A percentile compares a stretch with the other conserved stretches of the same genome.
These are phyloP conservation scores for Schoenoplectus tabernaemontani DNA, from an alignment of 202 grass and related monocot genomes.

Conservation along the genomic window DNA sequence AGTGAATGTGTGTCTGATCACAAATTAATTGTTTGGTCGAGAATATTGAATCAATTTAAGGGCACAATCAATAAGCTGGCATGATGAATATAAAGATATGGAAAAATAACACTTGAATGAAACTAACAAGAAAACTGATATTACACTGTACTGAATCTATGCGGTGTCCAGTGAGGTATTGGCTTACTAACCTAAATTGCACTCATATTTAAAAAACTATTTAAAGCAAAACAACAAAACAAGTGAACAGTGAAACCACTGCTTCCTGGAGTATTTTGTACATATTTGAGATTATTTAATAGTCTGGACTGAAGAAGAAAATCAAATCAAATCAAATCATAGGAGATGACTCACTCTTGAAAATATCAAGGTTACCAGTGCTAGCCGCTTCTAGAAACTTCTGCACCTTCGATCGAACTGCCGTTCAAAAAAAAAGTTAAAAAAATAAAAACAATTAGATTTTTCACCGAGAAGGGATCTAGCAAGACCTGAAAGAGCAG, in stretches of 20 bases:
- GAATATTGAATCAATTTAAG: not conserved
- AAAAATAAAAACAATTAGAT: not conserved
- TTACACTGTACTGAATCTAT: not conserved
- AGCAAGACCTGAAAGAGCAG: constrained; percentile 52
- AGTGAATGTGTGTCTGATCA: not conserved
- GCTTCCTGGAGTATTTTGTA: not conserved
- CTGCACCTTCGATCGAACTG: constrained; percentile 77
- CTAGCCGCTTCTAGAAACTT: constrained; percentile 73
- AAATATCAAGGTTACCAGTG: constrained; percentile 51
- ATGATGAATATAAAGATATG: not conserved
- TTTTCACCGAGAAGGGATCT: not conserved
- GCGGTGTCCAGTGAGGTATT: not conserved
- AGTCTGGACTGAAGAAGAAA: not conserved
- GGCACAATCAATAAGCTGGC: too few relatives aligned
- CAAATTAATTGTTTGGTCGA: not conserved
- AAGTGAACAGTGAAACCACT: not conserved
- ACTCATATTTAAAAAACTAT: not conserved
- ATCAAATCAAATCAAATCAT: not conserved
- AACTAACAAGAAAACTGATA: not conserved
- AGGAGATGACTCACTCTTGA: constrained; percentile 40
- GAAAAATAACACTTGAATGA: not conserved
- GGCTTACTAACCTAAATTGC: not conserved
- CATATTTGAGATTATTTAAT: not conserved
- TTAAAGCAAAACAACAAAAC: not conserved
- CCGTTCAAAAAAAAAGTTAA: not conserved